Base-by-base conservation (phyloP, 345 rosid species). In the Clausena lansium region DNA sequence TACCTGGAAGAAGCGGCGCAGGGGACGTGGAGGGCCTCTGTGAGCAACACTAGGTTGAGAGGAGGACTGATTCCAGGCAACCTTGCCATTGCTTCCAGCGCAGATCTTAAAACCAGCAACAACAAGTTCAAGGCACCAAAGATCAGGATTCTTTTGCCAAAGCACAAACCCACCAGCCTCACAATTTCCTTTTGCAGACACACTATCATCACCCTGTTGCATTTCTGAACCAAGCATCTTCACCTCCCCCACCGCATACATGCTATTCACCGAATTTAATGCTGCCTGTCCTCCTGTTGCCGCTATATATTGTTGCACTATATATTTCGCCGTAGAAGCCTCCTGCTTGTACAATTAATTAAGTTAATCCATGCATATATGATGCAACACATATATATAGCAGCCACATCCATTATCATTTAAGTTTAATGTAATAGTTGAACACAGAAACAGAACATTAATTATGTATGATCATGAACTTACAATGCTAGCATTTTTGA, bases 1-100 rank as follows among this genome's bases (percentile, higher is more conserved):
- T 84, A 93, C 98, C 94, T 95, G 99, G 39, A 94, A 95, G 85
- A 95, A 91, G 7, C 98, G 94, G 24, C 98, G 92, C 59, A 95
- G 81, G 50, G 97, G 98, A 14, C 99, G 88, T 0, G 98, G 92
- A 54, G 94, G 97, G 38, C 98, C 97, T 73, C 88, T 84, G 61
- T 87, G 89, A 70, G 99, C 97, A 60, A 91, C 87, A 69, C 85
- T 89, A 64, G 93, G 95, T 81, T 92, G 99, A 52, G 95, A 82
- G 10, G 97, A 90, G 5, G 96, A 92, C 74, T 95, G 98, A 77
- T 88, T 93, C 99, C 99, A 95, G 6, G 96, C 90, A 74, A 94
- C 86, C 76, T 91, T 95, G 6, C 99, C 99, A 24, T 95, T 86
- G 69, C 99, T 92, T 7, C 99, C 99, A 10, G 99, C 95, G 60